phyloP scores from a whole-genome alignment of 768 basidiomycete genomes.

The Pulveroboletus sp. region DNA sequence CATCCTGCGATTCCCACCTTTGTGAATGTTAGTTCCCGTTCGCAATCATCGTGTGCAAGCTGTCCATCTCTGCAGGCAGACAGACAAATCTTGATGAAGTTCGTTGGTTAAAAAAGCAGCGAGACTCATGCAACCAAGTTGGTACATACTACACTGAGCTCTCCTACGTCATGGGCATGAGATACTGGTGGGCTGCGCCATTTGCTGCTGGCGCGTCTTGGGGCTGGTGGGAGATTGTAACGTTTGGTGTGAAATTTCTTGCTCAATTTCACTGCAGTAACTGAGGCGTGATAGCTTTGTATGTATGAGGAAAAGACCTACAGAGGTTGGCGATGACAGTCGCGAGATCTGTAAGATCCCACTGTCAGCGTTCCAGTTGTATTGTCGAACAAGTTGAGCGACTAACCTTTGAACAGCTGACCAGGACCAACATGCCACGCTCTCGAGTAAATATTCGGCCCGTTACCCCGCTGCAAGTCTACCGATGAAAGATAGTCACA shows the following conservation, averaged over 20 bases:
- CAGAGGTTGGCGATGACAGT: slow-evolving; percentile 4
- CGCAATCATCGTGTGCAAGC: slow-evolving; percentile 20
- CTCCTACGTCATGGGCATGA: slow-evolving; percentile 5
- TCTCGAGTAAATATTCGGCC: background rate
- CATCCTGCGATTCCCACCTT: slow-evolving; percentile 21
- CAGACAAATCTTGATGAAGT: slow-evolving; percentile 19
- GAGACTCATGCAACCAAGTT: background rate
- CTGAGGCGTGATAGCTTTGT: background rate
- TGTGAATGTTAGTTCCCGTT: slow-evolving; percentile 20
- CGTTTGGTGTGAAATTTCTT: background rate
- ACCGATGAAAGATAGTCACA: background rate
- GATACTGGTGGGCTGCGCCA: slow-evolving; percentile 4
- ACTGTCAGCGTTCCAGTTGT: background rate
- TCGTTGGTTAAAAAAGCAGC: background rate
- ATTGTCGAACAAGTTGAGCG: background rate
- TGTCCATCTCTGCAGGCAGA: slow-evolving; percentile 28
- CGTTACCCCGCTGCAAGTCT: slow-evolving; percentile 6
- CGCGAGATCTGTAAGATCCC: slow-evolving; percentile 4
- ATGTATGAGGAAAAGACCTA: background rate
- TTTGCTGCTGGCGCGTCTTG: slow-evolving; percentile 7
- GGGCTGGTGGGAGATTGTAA: background rate
- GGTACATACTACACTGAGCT: slow-evolving; percentile 19
- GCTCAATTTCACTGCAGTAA: slow-evolving; percentile 5
- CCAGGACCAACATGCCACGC: background rate
- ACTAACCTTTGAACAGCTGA: slow-evolving; percentile 2